Conservation (phyloP, 192 early-diverging fungal genomes). For the Dispira simplex region DNA sequence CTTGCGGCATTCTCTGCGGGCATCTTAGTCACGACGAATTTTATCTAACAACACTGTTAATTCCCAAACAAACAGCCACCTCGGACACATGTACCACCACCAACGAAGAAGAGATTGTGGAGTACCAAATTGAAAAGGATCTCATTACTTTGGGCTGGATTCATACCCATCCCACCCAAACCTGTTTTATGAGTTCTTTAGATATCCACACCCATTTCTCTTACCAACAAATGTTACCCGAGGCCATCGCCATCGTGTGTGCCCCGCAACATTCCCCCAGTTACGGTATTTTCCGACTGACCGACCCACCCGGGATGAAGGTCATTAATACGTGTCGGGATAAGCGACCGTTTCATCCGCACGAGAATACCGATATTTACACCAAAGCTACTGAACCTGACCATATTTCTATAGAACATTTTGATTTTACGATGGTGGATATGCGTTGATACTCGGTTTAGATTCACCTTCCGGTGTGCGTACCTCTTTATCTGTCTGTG, state of each 20-base stretch:
- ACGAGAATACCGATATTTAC: constrained; percentile 23
- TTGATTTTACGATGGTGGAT: constrained; percentile 8
- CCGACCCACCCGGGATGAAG: constrained; percentile 72
- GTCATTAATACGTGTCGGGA: constrained; percentile 53
- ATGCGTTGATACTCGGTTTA: not conserved
- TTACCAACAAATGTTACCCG: constrained; percentile 80
- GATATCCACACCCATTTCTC: constrained; percentile 87
- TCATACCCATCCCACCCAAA: constrained; percentile 86
- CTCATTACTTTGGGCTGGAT: constrained; percentile 83
- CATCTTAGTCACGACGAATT: constrained; percentile 37
- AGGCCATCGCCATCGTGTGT: constrained; percentile 86
- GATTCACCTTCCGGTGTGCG: no score
- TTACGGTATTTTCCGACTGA: constrained; percentile 73
- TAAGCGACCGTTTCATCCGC: constrained; percentile 67
- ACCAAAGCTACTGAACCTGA: constrained; percentile 5
- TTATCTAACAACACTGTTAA: constrained; percentile 56
- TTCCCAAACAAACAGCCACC: constrained; percentile 82
- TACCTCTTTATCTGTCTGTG: no score
- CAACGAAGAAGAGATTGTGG: constrained; percentile 74
- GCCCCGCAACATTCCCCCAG: constrained; percentile 52
- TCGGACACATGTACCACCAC: constrained; percentile 71
- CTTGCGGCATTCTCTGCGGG: constrained; percentile 75
- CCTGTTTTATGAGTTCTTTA: constrained; percentile 86
- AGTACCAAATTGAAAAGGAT: constrained; percentile 52
- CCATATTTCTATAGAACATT: constrained; percentile 4